Evolutionary conservation across 23 red algal species (phyloP).

Genomic region (Pyropia haitanensis): DNA sequence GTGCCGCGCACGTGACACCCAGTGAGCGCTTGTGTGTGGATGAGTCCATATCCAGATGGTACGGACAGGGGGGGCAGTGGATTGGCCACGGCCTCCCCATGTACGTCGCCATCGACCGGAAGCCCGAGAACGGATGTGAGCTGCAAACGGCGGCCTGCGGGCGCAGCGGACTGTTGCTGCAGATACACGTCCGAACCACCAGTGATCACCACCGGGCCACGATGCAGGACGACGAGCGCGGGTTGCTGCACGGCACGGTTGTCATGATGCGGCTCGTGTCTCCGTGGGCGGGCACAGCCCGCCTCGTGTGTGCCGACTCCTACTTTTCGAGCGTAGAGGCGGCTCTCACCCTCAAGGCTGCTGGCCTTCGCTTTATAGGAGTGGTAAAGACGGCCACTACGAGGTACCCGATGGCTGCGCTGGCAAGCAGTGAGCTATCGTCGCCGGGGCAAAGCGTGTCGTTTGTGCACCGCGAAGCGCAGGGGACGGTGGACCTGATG

Average conservation of each 20-base stretch:
- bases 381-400: constrained; percentile 14
- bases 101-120: constrained; percentile 14
- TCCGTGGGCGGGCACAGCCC: constrained; percentile 2
- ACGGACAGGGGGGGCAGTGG: constrained; percentile 11
- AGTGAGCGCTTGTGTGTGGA: constrained; percentile 16
- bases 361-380: constrained; percentile 11
- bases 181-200: neutral
- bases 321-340: constrained; percentile 8
- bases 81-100: neutral
- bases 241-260: constrained; percentile 9
- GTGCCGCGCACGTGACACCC: neutral
- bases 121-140: constrained; percentile 21
- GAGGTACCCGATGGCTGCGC: constrained; percentile 10
- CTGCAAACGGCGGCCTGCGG: constrained; percentile 16
- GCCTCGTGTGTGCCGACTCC: constrained; percentile 10
- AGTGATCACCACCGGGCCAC: neutral
- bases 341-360: neutral
- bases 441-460: neutral
- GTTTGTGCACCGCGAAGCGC: neutral
- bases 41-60: constrained; percentile 16
- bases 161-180: constrained; percentile 2
- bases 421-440: constrained; percentile 1
- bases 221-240: neutral
- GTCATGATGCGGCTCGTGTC: constrained; percentile 1
- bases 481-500: neutral